phyloP scores from a whole-genome alignment of 495 filamentous ascomycete genomes.

The Lasiosphaeria miniovina region DNA sequence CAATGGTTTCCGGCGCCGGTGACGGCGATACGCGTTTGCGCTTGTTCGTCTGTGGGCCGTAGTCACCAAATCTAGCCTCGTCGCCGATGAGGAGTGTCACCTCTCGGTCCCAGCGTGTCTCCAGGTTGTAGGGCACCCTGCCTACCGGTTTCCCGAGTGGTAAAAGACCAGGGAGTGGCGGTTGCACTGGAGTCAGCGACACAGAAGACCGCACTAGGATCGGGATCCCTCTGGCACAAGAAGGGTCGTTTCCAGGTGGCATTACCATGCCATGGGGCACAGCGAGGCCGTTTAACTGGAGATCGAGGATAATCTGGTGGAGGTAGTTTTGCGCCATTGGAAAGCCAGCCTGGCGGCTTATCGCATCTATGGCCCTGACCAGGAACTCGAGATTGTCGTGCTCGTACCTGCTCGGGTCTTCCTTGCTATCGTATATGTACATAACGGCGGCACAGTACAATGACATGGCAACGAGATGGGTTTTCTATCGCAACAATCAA shows the following conservation, averaged over 20 bases:
- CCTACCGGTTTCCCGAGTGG: conserved; percentile 31
- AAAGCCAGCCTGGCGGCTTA: conserved; percentile 30
- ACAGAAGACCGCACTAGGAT: conserved; percentile 35
- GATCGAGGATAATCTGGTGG: conserved; percentile 39
- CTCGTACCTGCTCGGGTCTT: conserved; percentile 15
- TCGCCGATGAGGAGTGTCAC: background rate
- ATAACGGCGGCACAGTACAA: conserved; percentile 44
- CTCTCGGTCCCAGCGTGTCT: background rate
- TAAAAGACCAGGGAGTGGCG: conserved; percentile 35
- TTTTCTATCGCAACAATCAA: conserved; percentile 25
- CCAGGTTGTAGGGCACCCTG: background rate
- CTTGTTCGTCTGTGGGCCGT: background rate
- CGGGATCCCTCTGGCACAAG: conserved; percentile 34
- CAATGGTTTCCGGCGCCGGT: background rate
- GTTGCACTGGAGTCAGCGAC: conserved; percentile 29
- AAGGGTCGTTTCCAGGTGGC: background rate
- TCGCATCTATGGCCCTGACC: conserved; percentile 36
- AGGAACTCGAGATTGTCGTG: conserved; percentile 39
- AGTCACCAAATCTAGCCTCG: background rate
- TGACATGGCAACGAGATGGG: conserved; percentile 38
- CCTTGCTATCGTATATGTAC: conserved; percentile 34
- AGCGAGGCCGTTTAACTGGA: conserved; percentile 35
- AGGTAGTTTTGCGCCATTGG: conserved; percentile 39
- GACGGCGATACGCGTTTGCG: background rate
- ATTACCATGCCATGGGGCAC: conserved; percentile 3